Evolutionary conservation across 805 yeast species (phyloP).

Genomic region (Priceomyces medius): DNA sequence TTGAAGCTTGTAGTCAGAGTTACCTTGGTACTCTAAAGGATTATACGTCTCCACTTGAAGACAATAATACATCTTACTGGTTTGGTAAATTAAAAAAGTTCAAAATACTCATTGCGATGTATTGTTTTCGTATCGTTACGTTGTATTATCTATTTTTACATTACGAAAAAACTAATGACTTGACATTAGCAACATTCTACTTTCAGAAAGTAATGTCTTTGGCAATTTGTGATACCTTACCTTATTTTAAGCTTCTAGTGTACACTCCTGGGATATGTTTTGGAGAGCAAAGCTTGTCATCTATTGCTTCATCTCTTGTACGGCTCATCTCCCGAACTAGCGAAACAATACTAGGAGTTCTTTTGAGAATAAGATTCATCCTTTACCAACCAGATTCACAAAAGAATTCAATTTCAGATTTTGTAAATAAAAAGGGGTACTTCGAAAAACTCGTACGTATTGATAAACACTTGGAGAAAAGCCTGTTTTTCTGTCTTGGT

Average conservation of each 20-base stretch:
- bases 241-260: slow-evolving; percentile 24
- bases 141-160: slow-evolving; percentile 36
- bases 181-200: slow-evolving; percentile 30
- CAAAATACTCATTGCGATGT: slow-evolving; percentile 16
- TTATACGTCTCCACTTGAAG: slow-evolving; percentile 8
- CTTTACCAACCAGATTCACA: neutral
- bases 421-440: neutral
- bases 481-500: neutral
- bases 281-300: slow-evolving; percentile 30
- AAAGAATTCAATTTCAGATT: neutral
- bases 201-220: slow-evolving; percentile 25
- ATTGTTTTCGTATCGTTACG: slow-evolving; percentile 24
- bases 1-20: slow-evolving; percentile 28
- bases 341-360: slow-evolving; percentile 13
- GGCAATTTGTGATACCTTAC: slow-evolving; percentile 21
- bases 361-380: slow-evolving; percentile 7
- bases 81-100: slow-evolving; percentile 8
- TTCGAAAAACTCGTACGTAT: neutral
- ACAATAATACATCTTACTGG: slow-evolving; percentile 1
- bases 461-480: neutral
- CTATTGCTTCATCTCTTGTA: slow-evolving; percentile 28
- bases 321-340: slow-evolving; percentile 34
- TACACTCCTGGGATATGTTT: slow-evolving; percentile 12
- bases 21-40: slow-evolving; percentile 21
- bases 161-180: slow-evolving; percentile 30